phyloP scores from a whole-genome alignment of 2,329 filamentous ascomycete genomes.

The Cercospora zeae-maydis region DNA sequence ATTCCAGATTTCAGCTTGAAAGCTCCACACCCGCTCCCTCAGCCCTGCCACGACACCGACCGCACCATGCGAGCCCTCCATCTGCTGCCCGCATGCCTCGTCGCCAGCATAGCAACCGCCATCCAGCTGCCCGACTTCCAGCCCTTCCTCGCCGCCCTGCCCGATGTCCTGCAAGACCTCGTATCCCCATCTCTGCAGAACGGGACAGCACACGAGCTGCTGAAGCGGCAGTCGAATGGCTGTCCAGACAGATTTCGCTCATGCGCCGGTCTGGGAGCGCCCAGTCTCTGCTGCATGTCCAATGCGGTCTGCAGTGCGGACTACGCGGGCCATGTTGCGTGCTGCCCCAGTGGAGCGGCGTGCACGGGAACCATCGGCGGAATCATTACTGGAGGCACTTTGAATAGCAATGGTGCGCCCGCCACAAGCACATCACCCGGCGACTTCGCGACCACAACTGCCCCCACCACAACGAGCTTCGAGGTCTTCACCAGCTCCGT shows the following conservation, averaged over 20 bases:
- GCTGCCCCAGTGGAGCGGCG: conserved; percentile 55
- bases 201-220: conserved; percentile 28
- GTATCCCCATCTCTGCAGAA: conserved; percentile 21
- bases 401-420: conserved; percentile 28
- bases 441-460: conserved; percentile 20
- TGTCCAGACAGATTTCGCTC: conserved; percentile 53
- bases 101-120: conserved; percentile 21
- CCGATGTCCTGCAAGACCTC: conserved; percentile 26
- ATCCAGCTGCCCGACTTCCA: conserved; percentile 30
- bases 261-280: conserved; percentile 52
- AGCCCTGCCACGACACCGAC: background rate
- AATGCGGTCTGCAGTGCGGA: conserved; percentile 56
- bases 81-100: conserved; percentile 19
- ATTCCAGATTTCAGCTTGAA: background rate
- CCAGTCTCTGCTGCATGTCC: conserved; percentile 54
- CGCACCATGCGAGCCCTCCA: conserved; percentile 22
- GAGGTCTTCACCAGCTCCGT: conserved; percentile 25
- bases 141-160: conserved; percentile 33
- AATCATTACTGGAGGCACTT: conserved; percentile 35
- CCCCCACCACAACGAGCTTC: conserved; percentile 26
- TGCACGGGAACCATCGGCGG: conserved; percentile 55
- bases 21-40: background rate
- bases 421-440: conserved; percentile 24
- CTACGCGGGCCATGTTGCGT: conserved; percentile 56
- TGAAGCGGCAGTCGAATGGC: conserved; percentile 37